phyloP scores from a whole-genome alignment of 306 rosid genomes.

The Rosa lucieae region DNA sequence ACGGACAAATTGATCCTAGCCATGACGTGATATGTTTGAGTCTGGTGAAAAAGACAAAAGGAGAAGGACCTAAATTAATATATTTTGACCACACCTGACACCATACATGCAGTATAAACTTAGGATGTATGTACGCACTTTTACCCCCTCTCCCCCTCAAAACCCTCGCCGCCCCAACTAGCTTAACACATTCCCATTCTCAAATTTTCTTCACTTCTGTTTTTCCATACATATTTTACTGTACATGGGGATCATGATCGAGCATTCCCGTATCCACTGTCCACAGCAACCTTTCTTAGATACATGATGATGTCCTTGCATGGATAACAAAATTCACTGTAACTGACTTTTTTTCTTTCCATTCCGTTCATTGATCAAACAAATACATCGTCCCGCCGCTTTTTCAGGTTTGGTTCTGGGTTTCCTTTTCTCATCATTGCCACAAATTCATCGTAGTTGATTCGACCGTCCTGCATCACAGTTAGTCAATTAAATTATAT shows the following conservation, averaged over 20 bases:
- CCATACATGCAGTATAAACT: neutral
- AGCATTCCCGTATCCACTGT: neutral
- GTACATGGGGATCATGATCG: neutral
- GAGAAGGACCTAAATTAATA: neutral
- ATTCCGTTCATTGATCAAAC: slow-evolving; percentile 26
- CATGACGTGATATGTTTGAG: neutral
- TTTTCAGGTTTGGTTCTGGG: slow-evolving; percentile 62
- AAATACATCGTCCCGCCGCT: slow-evolving; percentile 58
- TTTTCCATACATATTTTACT: neutral
- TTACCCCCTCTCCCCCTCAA: neutral
- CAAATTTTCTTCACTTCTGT: neutral
- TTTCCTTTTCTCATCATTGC: slow-evolving; percentile 98
- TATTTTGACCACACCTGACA: neutral
- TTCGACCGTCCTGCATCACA: slow-evolving; percentile 73
- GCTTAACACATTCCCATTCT: neutral
- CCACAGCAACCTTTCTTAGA: neutral
- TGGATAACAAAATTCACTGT: neutral
- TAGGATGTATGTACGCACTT: neutral
- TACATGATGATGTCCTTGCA: neutral
- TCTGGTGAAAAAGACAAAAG: neutral
- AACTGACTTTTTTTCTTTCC: neutral
- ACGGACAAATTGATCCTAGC: neutral
- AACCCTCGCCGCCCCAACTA: neutral
- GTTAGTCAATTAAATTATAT: neutral
- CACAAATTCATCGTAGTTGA: slow-evolving; percentile 87